Percentiles rank a stretch among this genome's conserved stretches.
phyloP scores from a whole-genome alignment of 495 filamentous ascomycete genomes.

The Thermothielavioides terrestris region DNA sequence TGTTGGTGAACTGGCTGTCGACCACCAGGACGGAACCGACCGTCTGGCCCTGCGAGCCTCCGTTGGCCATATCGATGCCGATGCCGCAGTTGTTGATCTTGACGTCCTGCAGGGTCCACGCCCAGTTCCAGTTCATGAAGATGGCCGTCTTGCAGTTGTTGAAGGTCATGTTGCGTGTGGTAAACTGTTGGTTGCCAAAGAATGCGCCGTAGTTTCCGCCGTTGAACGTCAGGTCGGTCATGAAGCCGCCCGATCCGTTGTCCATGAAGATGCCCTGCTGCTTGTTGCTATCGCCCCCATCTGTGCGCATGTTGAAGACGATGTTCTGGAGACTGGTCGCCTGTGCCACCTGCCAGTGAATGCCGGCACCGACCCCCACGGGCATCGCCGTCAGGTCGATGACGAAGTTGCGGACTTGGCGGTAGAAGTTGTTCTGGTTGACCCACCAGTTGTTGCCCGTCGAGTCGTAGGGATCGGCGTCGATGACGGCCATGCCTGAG shows the following conservation, averaged over 20 bases:
- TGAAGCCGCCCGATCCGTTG: constrained; percentile 85
- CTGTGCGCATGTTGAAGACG: constrained; percentile 76
- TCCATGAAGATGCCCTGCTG: constrained; percentile 97
- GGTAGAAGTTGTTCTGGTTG: constrained; percentile 99
- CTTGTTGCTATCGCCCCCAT: constrained; percentile 56
- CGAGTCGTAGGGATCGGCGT: constrained; percentile 72
- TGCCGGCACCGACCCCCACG: constrained; percentile 57
- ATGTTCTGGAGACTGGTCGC: constrained; percentile 90
- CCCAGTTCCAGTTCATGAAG: constrained; percentile 94
- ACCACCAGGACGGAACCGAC: constrained; percentile 76
- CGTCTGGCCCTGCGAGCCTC: constrained; percentile 48
- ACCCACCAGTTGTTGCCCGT: constrained; percentile 57
- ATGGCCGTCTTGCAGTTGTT: constrained; percentile 83
- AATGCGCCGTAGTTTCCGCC: constrained; percentile 79
- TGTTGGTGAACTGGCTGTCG: constrained; percentile 70
- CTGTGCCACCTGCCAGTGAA: constrained; percentile 98
- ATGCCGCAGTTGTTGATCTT: constrained; percentile 55
- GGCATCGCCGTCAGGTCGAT: constrained; percentile 76
- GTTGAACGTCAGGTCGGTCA: constrained; percentile 79
- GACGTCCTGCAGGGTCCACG: constrained; percentile 77
- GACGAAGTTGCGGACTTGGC: constrained; percentile 87
- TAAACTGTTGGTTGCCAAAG: constrained; percentile 92
- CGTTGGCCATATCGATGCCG: constrained; percentile 59
- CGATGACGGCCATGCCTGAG: constrained; percentile 79
- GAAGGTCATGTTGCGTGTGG: constrained; percentile 83